These are phyloP conservation scores for Colletotrichum ledebouriae DNA, from an alignment of 2,329 filamentous ascomycete species.

Conservation along the genomic window DNA sequence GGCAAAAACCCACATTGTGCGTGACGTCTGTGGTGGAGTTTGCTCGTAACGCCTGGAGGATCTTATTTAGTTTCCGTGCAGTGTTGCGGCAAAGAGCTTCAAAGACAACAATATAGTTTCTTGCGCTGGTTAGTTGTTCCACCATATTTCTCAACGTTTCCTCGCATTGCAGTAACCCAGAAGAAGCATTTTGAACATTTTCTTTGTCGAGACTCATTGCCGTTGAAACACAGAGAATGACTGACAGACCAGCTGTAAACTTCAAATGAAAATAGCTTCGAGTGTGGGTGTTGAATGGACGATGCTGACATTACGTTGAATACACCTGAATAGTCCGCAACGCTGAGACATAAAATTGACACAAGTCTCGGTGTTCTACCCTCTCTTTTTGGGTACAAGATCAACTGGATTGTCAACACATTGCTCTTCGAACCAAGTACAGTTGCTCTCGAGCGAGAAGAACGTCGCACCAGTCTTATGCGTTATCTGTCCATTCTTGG, in stretches of 20 bases:
- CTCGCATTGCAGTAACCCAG: slow-evolving; percentile 43
- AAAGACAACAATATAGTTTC: slow-evolving; percentile 47
- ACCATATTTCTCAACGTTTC: slow-evolving; percentile 46
- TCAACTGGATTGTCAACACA: slow-evolving; percentile 46
- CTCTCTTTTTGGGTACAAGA: slow-evolving; percentile 51
- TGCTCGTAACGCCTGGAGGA: slow-evolving; percentile 14
- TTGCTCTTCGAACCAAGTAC: slow-evolving; percentile 55
- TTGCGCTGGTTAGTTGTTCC: slow-evolving; percentile 47
- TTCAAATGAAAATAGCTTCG: slow-evolving; percentile 64
- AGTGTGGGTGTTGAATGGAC: slow-evolving; percentile 56
- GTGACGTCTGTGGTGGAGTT: not conserved
- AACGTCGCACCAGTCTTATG: slow-evolving; percentile 60
- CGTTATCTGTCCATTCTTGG: slow-evolving; percentile 51
- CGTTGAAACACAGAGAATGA: slow-evolving; percentile 49
- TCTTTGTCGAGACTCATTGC: slow-evolving; percentile 15
- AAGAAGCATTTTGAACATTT: slow-evolving; percentile 20
- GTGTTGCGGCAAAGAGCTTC: slow-evolving; percentile 47
- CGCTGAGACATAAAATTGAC: slow-evolving; percentile 51
- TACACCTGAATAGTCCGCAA: slow-evolving; percentile 55
- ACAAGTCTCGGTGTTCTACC: slow-evolving; percentile 51
- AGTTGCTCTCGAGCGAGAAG: slow-evolving; percentile 56
- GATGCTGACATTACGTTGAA: slow-evolving; percentile 50
- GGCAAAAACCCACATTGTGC: not conserved
- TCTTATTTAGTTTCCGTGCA: slow-evolving; percentile 25
- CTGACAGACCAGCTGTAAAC: slow-evolving; percentile 58